Percentiles rank a stretch among this genome's conserved stretches.
phyloP scores from a whole-genome alignment of 176 grass and related monocot genomes.

The Triticum aestivum region IWGSC_CS_RefSeq_v2.1 NC_057813.1:432579013-432579512 shows the following conservation, averaged over 20 bases:
- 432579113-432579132: conserved; percentile 2
- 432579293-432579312: conserved; percentile 36
- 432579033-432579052: neutral
- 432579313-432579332: neutral
- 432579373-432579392: conserved; percentile 37
- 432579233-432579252: neutral
- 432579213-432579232: neutral
- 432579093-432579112: neutral
- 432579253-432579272: neutral
- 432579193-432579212: neutral
- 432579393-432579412: conserved; percentile 20
- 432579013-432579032: neutral
- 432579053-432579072: neutral
- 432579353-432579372: conserved; percentile 9
- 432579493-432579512: neutral
- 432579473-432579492: conserved; percentile 30
- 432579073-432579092: neutral
- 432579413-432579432: neutral
- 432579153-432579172: conserved; percentile 53
- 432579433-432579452: neutral
- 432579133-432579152: conserved; percentile 6
- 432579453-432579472: conserved; percentile 26
- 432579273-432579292: conserved; percentile 38
- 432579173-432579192: conserved; percentile 22
- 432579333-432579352: conserved; percentile 41